These are phyloP conservation scores for Diaporthe helianthi DNA, from an alignment of 2,329 filamentous ascomycete genomes.

Conservation along the genomic window DNA sequence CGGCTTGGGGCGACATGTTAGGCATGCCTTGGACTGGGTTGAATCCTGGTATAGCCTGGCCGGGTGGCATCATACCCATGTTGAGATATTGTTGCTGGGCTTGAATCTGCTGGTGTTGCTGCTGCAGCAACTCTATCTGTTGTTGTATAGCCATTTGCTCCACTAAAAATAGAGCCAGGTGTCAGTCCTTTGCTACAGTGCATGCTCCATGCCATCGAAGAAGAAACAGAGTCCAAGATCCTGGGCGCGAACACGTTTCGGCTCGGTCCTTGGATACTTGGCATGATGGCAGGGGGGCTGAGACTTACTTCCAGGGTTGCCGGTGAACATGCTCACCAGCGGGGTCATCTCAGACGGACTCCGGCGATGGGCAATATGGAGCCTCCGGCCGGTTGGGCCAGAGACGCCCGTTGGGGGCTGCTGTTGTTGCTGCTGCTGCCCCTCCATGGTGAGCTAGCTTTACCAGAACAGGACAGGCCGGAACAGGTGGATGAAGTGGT, in stretches of 20 bases:
- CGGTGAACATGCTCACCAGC: constrained; percentile 86
- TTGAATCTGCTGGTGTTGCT: constrained; percentile 97
- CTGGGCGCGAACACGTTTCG: constrained; percentile 2
- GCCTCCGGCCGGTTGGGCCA: constrained; percentile 83
- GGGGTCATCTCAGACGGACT: constrained; percentile 97
- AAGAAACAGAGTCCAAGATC: neutral
- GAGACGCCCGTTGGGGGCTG: constrained; percentile 60
- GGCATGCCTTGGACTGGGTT: constrained; percentile 83
- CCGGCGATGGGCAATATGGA: constrained; percentile 96
- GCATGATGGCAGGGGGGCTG: neutral
- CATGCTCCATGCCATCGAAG: neutral
- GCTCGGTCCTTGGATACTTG: neutral
- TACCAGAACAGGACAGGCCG: constrained; percentile 12
- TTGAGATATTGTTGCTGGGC: constrained; percentile 97
- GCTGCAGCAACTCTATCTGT: constrained; percentile 95
- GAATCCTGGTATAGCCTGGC: constrained; percentile 77
- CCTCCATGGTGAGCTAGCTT: constrained; percentile 64
- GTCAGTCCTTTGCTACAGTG: constrained; percentile 20
- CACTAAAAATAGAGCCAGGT: constrained; percentile 62
- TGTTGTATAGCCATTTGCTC: constrained; percentile 97
- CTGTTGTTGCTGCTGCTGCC: constrained; percentile 59
- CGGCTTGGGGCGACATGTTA: constrained; percentile 78
- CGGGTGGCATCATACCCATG: constrained; percentile 91
- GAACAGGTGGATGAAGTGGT: constrained; percentile 35
- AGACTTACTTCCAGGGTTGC: constrained; percentile 68